Evolutionary conservation across 495 filamentous ascomycete species (phyloP).

Genomic region (Penicillium waksmanii): DNA sequence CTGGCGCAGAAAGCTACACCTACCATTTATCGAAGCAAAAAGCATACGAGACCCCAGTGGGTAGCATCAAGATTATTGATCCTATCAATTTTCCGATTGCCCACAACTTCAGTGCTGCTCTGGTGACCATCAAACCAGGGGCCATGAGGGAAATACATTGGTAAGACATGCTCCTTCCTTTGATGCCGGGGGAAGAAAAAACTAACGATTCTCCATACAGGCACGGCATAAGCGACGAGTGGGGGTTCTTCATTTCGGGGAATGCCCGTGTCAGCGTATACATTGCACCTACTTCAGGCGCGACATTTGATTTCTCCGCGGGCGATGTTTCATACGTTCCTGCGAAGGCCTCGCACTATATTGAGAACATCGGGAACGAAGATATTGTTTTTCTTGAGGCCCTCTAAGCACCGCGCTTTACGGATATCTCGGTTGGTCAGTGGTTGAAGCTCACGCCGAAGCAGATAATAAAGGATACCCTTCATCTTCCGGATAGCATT

Average conservation of each 20-base stretch:
- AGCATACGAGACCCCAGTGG: constrained; percentile 11
- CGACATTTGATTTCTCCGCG: constrained; percentile 11
- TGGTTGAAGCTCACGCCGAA: constrained; percentile 15
- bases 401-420: constrained; percentile 10
- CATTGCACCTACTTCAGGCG: constrained; percentile 8
- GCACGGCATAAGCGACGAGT: constrained; percentile 14
- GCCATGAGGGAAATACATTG: constrained; percentile 15
- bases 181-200: background rate
- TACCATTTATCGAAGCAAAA: constrained; percentile 14
- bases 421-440: constrained; percentile 13
- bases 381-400: constrained; percentile 14
- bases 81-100: constrained; percentile 13
- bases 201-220: background rate
- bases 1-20: constrained; percentile 12
- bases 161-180: background rate
- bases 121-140: constrained; percentile 14
- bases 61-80: constrained; percentile 18
- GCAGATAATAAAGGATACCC: constrained; percentile 14
- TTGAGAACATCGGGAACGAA: constrained; percentile 13
- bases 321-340: constrained; percentile 10
- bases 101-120: constrained; percentile 9
- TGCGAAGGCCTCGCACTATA: constrained; percentile 6
- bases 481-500: constrained; percentile 13
- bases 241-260: constrained; percentile 13
- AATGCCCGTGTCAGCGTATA: constrained; percentile 12